Evolutionary conservation across 2,329 filamentous ascomycete genomes (phyloP), one percentile per base, ranked within the genome.

Genomic region (Pleoardoris graminearum): DNA sequence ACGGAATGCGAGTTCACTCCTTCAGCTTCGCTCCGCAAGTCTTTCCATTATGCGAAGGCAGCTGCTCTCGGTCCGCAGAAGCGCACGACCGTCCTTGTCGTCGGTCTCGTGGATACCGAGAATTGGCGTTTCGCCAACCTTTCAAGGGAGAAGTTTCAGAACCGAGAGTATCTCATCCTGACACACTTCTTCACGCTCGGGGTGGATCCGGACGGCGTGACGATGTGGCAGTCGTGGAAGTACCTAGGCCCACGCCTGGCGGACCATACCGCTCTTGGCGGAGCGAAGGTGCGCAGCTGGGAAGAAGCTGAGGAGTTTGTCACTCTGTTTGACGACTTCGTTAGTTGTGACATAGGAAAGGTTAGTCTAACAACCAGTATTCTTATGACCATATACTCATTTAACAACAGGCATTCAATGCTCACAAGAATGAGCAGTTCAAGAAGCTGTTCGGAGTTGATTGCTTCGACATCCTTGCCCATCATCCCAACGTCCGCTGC

Each of bases 251-350:
- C 42, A 4, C 27, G 27, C 17, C 17, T 45, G 2, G 5, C 17
- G 3, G 42, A 45, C 8, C 42, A 45, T 17, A 35, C 35, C 5
- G 27, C 25, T 16, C 25, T 45, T 7, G 27, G 42, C n/a, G 42
- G 42, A 21, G 42, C 42, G 5, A 45, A 45, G 12, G 42, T 45
- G n/a, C 42, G 42, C 7, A 19, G n/a, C 22, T 45, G 42, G 42
- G 3, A 21, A 10, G 42, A 45, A 23, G 42, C 42, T 17, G 17
- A n/a, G 3, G 12, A n/a, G 8, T 45, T 35, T 16, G 29, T 45
- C n/a, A 29, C 2, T 4, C 10, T n/a, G 16, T 45, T 45, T 17
- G 29, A 33, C 17, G 29, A 45, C 5, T 45, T 45, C 17, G 21
- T 29, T 7, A 19, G 8, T 8, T 10, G 7, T 29, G 12, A n/a